phyloP scores from a whole-genome alignment of 2,329 filamentous ascomycete genomes.

The Akanthomyces muscarius region DNA sequence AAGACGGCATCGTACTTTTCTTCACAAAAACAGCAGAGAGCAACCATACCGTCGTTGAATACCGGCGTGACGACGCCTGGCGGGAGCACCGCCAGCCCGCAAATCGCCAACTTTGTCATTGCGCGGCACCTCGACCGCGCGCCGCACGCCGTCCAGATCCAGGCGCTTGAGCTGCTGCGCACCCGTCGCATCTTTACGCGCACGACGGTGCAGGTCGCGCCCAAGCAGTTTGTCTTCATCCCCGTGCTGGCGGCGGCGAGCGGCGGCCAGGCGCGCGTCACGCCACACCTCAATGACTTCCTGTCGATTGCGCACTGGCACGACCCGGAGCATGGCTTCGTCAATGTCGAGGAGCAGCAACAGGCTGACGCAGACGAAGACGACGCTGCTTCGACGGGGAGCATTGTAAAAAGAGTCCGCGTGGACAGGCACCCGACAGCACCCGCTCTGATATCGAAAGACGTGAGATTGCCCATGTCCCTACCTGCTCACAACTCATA shows the following conservation, averaged over 20 bases:
- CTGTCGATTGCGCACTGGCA: slow-evolving; percentile 89
- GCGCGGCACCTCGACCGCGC: slow-evolving; percentile 75
- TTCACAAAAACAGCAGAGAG: slow-evolving; percentile 19
- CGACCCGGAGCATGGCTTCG: slow-evolving; percentile 64
- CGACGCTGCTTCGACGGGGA: slow-evolving; percentile 37
- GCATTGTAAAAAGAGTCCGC: slow-evolving; percentile 41
- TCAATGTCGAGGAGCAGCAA: slow-evolving; percentile 64
- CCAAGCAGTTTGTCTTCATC: slow-evolving; percentile 75
- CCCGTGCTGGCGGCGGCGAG: slow-evolving; percentile 57
- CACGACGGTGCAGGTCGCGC: slow-evolving; percentile 68
- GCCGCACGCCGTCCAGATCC: slow-evolving; percentile 74
- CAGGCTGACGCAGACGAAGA: slow-evolving; percentile 26
- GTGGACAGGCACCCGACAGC: slow-evolving; percentile 20
- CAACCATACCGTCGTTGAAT: neutral
- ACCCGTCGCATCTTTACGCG: slow-evolving; percentile 73
- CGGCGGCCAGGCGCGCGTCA: slow-evolving; percentile 47
- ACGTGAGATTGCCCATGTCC: slow-evolving; percentile 30
- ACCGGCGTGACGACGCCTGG: slow-evolving; percentile 17
- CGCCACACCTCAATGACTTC: slow-evolving; percentile 67
- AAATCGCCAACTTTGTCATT: slow-evolving; percentile 78
- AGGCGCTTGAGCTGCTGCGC: slow-evolving; percentile 73
- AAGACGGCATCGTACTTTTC: slow-evolving; percentile 30
- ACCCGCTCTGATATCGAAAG: slow-evolving; percentile 38
- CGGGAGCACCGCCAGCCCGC: slow-evolving; percentile 21
- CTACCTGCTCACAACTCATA: neutral